These are phyloP conservation scores for Filosporella fistucella DNA, from an alignment of 495 filamentous ascomycete species.

Conservation along the genomic window DNA sequence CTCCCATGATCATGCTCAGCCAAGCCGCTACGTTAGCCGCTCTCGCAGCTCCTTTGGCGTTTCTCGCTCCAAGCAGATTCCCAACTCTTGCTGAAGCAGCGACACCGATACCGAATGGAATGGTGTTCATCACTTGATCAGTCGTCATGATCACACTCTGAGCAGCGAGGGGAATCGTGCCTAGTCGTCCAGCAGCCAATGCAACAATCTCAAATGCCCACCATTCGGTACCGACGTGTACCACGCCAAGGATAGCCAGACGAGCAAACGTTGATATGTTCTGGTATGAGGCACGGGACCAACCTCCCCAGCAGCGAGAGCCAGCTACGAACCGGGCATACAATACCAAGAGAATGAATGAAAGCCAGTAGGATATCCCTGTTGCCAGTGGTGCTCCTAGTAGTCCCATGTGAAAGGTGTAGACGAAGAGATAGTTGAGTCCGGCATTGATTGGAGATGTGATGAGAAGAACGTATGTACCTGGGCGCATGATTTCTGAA, in stretches of 20 bases:
- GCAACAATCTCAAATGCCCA: constrained; percentile 98
- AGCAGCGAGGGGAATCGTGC: constrained; percentile 77
- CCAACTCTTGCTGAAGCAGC: constrained; percentile 77
- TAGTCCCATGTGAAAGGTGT: constrained; percentile 64
- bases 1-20: constrained; percentile 66
- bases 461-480: constrained; percentile 81
- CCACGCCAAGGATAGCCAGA: constrained; percentile 70
- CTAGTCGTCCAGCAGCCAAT: constrained; percentile 76
- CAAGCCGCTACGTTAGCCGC: constrained; percentile 76
- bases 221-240: constrained; percentile 95
- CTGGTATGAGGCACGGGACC: constrained; percentile 56
- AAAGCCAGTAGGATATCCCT: constrained; percentile 81
- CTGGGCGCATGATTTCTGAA: constrained; percentile 77
- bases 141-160: constrained; percentile 95
- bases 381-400: constrained; percentile 82
- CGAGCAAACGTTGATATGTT: constrained; percentile 71
- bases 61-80: constrained; percentile 71
- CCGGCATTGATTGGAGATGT: constrained; percentile 75
- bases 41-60: constrained; percentile 62
- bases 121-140: constrained; percentile 88
- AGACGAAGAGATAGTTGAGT: constrained; percentile 78
- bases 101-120: constrained; percentile 88
- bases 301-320: constrained; percentile 80
- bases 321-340: constrained; percentile 73
- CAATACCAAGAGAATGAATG: constrained; percentile 70